Evolutionary conservation across 805 yeast species (phyloP), one percentile per base, ranked within the genome.

Genomic region (Saccharomycopsis sp.): DNA sequence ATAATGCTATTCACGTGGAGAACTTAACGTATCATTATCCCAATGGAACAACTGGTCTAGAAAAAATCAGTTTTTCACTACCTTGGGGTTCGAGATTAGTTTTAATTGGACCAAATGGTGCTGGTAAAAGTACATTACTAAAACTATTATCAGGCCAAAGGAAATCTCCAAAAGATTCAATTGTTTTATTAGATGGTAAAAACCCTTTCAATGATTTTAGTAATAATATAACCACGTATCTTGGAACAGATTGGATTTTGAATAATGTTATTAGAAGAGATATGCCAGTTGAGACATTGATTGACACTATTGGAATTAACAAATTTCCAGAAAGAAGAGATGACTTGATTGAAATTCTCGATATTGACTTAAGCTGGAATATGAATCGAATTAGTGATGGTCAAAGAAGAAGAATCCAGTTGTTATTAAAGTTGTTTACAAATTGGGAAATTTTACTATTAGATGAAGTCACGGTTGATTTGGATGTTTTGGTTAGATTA

Each of bases 241-340:
- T 92, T 32, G 98, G 98, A 3, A 92, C 97, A 0, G 98, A 92
- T 55, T 92, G 98, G 98, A 95, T 95, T 4, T 74, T 82, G 41
- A 92, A 87, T 60, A 83, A 85, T 15, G 77, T 88, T 37, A 92
- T 89, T 5, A 78, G 88, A 52, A 68, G 96, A 47, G 98, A 92
- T 58, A 84, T 92, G 40, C 87, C 94, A 0, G 96, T 92, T 8
- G 67, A 78, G 15, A 74, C 81, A 26, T 64, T 92, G 44, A 70
- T 92, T 36, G 70, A 79, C 13, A 79, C 94, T 19, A 74, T 92
- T 41, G 97, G 97, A 0, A 82, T 85, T n/a, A 77, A 77, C 25
- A 72, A 69, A 27, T 85, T 62, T 52, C 67, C 76, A 0, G 88
- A 80, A 31, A 71, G 97, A 51, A 70, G 96, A 44, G 89, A 87